phyloP scores from a whole-genome alignment of 306 rosid species.

The Gynostemma pentaphyllum region DNA sequence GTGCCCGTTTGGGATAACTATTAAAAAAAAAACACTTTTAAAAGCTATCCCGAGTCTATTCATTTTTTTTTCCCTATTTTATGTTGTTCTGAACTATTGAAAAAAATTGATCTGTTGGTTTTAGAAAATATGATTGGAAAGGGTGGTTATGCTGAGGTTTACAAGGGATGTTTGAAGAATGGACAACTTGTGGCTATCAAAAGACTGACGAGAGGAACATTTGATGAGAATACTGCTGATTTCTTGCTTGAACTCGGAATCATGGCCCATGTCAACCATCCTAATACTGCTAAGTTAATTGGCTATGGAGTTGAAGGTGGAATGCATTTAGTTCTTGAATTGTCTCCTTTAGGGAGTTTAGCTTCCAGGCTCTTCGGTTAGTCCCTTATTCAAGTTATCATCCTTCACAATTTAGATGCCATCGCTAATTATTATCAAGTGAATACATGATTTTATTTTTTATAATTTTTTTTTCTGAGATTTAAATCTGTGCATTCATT shows the following conservation, averaged over 20 bases:
- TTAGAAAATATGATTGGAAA: slow-evolving; percentile 85
- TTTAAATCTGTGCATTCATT: neutral
- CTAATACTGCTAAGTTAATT: slow-evolving; percentile 73
- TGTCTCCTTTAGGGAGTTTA: slow-evolving; percentile 80
- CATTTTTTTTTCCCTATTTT: neutral
- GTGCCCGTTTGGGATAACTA: too few relatives aligned
- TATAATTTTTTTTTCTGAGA: neutral
- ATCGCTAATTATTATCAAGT: neutral
- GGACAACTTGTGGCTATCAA: slow-evolving; percentile 69
- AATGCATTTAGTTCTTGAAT: slow-evolving; percentile 75
- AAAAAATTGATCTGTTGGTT: slow-evolving; percentile 11
- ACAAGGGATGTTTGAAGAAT: slow-evolving; percentile 69
- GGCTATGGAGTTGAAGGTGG: slow-evolving; percentile 97
- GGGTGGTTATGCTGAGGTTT: slow-evolving; percentile 95
- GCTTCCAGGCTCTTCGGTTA: slow-evolving; percentile 78
- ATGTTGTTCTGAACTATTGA: neutral
- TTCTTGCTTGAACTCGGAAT: slow-evolving; percentile 85
- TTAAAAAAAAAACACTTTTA: too few relatives aligned
- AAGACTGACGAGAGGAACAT: slow-evolving; percentile 54
- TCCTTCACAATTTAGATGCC: neutral
- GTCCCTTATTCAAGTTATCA: too few relatives aligned
- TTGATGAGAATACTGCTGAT: slow-evolving; percentile 63
- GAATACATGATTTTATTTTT: too few relatives aligned
- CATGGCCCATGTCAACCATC: slow-evolving; percentile 85
- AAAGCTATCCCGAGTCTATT: neutral